phyloP scores from a whole-genome alignment of 2,329 filamentous ascomycete genomes.

The Coleophoma cylindrospora region DNA sequence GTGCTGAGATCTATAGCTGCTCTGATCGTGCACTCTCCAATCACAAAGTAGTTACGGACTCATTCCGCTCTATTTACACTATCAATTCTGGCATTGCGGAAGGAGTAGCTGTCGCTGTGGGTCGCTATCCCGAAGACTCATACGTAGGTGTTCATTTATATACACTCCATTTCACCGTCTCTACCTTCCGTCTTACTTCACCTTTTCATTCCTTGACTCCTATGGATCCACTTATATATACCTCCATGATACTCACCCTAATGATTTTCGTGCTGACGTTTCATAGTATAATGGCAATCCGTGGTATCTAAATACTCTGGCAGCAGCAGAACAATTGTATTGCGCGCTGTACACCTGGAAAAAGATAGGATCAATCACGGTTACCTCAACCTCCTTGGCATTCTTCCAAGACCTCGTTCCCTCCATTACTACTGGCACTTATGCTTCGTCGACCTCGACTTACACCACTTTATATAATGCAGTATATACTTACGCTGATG shows the following conservation, averaged over 20 bases:
- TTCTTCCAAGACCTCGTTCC: slow-evolving; percentile 68
- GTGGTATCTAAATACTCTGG: slow-evolving; percentile 74
- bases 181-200: too few relatives aligned
- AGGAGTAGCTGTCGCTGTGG: slow-evolving; percentile 56
- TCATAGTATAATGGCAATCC: slow-evolving; percentile 73
- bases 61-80: slow-evolving; percentile 65
- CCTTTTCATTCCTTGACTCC: too few relatives aligned
- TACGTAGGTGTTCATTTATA: too few relatives aligned
- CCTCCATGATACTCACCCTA: too few relatives aligned
- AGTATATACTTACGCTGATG: slow-evolving; percentile 59
- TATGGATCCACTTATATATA: too few relatives aligned
- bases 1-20: slow-evolving; percentile 16
- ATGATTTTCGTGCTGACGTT: too few relatives aligned
- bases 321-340: slow-evolving; percentile 76
- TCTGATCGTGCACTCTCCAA: slow-evolving; percentile 59
- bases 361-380: slow-evolving; percentile 53
- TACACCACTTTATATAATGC: slow-evolving; percentile 58
- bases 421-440: slow-evolving; percentile 56
- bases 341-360: slow-evolving; percentile 71
- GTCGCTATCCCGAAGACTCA: slow-evolving; percentile 65
- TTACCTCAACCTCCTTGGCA: slow-evolving; percentile 58
- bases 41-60: slow-evolving; percentile 70
- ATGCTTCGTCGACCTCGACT: slow-evolving; percentile 51
- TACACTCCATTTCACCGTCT: too few relatives aligned
- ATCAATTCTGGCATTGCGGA: slow-evolving; percentile 62